Evolutionary conservation across 2,329 filamentous ascomycete genomes (phyloP).

Genomic region (Metarhizium humberi): DNA sequence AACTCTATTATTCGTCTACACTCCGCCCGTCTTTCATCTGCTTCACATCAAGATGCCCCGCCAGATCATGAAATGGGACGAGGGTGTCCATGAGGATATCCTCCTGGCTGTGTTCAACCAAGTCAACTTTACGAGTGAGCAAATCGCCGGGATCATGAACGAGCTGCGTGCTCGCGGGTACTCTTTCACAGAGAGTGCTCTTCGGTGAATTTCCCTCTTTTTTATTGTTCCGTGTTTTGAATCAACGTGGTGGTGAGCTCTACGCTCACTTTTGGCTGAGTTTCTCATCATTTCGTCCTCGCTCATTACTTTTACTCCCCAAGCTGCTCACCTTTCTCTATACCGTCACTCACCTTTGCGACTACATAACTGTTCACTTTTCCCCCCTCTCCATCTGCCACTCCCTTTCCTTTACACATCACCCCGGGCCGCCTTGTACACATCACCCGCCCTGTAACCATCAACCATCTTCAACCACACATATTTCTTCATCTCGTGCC

Average conservation of each 20-base stretch:
- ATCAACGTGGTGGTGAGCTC: neutral
- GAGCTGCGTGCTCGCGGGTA: conserved; percentile 30
- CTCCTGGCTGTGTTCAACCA: conserved; percentile 30
- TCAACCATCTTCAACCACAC: too few species aligned
- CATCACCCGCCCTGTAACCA: too few species aligned
- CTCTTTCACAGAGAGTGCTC: conserved; percentile 28
- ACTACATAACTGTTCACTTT: too few species aligned
- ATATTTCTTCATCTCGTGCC: neutral
- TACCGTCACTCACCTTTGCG: too few species aligned
- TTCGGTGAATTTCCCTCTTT: conserved; percentile 23
- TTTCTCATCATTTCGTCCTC: neutral
- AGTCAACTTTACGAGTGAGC: conserved; percentile 20
- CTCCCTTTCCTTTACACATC: neutral
- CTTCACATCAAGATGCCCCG: conserved; percentile 9
- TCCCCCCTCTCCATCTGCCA: neutral
- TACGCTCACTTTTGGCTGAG: neutral
- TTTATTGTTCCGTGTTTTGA: conserved; percentile 3
- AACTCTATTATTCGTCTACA: neutral
- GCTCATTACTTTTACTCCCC: neutral
- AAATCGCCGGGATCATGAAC: conserved; percentile 27
- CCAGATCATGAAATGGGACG: conserved; percentile 30
- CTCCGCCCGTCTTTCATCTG: neutral
- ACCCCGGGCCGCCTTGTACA: neutral
- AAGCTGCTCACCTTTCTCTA: neutral
- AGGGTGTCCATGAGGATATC: conserved; percentile 33